Evolutionary conservation across 352 stramenopile species (phyloP).

Genomic region (Hyaloperonospora brassicae): DNA sequence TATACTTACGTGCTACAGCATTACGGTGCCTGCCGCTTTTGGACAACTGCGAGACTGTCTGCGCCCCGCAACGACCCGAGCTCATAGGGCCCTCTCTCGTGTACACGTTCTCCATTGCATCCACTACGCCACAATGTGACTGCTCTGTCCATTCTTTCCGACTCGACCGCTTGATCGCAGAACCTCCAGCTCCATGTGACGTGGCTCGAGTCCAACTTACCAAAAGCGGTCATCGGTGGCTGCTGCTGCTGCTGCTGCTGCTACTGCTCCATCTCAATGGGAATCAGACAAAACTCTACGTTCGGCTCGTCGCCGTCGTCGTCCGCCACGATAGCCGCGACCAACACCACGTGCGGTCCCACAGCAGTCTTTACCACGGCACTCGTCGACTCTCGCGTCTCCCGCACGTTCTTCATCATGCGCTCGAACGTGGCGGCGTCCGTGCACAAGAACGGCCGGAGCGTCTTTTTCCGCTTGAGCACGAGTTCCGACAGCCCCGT

Average conservation of each 20-base stretch:
- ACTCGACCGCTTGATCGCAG: neutral
- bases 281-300: conserved; percentile 58
- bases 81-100: too few relatives aligned
- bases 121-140: too few relatives aligned
- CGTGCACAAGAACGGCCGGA: conserved; percentile 41
- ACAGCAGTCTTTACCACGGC: conserved; percentile 26
- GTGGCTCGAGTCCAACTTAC: too few relatives aligned
- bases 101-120: too few relatives aligned
- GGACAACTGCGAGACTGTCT: too few relatives aligned
- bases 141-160: neutral
- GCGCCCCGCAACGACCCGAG: too few relatives aligned
- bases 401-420: conserved; percentile 38
- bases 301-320: conserved; percentile 40
- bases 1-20: too few relatives aligned
- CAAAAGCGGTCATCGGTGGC: neutral
- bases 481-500: conserved; percentile 37
- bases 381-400: conserved; percentile 37
- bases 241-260: neutral
- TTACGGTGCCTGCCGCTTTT: too few relatives aligned
- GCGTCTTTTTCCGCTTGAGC: conserved; percentile 54
- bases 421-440: conserved; percentile 37
- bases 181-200: neutral
- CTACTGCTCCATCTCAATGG: conserved; percentile 21
- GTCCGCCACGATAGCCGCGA: conserved; percentile 46
- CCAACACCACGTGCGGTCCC: conserved; percentile 27